These are phyloP conservation scores for Clohesyomyces aquaticus DNA, from an alignment of 495 filamentous ascomycete species.

Conservation along the genomic window DNA sequence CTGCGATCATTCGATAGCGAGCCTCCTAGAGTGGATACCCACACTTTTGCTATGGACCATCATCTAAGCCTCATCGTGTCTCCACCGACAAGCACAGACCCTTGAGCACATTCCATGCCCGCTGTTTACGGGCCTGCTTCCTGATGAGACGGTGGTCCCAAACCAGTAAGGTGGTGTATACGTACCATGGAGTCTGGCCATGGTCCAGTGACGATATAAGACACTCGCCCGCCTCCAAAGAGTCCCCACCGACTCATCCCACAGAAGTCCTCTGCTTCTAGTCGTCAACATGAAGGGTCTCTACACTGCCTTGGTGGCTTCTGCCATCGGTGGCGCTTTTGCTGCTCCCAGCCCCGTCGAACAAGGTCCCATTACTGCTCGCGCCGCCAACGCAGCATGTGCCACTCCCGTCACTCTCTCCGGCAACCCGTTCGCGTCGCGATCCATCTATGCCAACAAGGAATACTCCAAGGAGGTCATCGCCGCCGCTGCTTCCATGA, in stretches of 20 bases:
- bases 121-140: slow-evolving; percentile 41
- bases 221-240: slow-evolving; percentile 16
- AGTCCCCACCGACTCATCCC: slow-evolving; percentile 20
- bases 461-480: slow-evolving; percentile 60
- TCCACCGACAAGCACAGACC: slow-evolving; percentile 31
- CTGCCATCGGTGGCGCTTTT: slow-evolving; percentile 34
- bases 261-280: slow-evolving; percentile 6
- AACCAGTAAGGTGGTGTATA: slow-evolving; percentile 19
- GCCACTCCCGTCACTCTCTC: slow-evolving; percentile 56
- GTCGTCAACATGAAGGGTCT: slow-evolving; percentile 38
- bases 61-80: slow-evolving; percentile 40
- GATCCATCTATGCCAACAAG: slow-evolving; percentile 61
- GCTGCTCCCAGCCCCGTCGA: slow-evolving; percentile 34
- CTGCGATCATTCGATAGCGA: slow-evolving; percentile 26
- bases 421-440: slow-evolving; percentile 58
- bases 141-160: slow-evolving; percentile 26
- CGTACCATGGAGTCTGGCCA: slow-evolving; percentile 9
- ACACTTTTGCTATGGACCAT: slow-evolving; percentile 25
- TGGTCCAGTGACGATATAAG: slow-evolving; percentile 33
- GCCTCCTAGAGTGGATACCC: slow-evolving; percentile 29
- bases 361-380: slow-evolving; percentile 32
- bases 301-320: slow-evolving; percentile 36
- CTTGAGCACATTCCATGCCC: slow-evolving; percentile 33
- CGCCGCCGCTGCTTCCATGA: slow-evolving; percentile 50
- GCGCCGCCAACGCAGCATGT: slow-evolving; percentile 46